Base-by-base conservation (phyloP, 2,329 filamentous ascomycete species). In the Mycosphaerelloides madeirae region DNA sequence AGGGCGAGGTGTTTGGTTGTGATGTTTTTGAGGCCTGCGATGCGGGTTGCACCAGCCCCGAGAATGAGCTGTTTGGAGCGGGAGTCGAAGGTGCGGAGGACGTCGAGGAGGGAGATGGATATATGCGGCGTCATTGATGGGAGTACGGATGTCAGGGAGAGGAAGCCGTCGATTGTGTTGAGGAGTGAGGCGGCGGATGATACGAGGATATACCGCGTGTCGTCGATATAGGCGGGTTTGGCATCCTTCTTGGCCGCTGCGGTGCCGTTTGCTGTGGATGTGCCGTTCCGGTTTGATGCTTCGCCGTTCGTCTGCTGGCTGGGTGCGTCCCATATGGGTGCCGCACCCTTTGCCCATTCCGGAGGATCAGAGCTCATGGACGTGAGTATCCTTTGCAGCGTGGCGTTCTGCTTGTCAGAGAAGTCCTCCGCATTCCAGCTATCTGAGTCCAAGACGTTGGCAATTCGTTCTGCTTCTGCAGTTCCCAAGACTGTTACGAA, bases 21-120 rank as follows among this genome's bases (percentile, higher is more conserved):
- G 64, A 98, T 98, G 60, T 96, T 96, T 65, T 89, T 95, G 15
- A 98, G 73, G 0, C 91, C 91, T 1, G 90, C 93, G 18, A 85
- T 89, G 29, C 81, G 77, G 4, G 87, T 96, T 3, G 93, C 93
- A 3, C 93, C 93, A 1, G 93, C 93, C 1, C 93, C 93, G 6
- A 98, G 81, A 53, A 98, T 96, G 46, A 98, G 78, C 64, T 98
- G 93, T n/a, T 86, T 94, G 46, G 90, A 90, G 15, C 93, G 84
- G 2, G 89, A 96, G 66, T 98, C 96, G 75, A 97, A 98, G 3
- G 95, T 76, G 54, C 93, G 87, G 12, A 97, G 76, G 61, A 94
- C 95, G 16, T 93, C 84, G 32, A 96, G 74, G 9, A 98, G 77
- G 0, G 83, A 84, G 2, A 79, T 73, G 0, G 87, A 85, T 41